Base-by-base conservation (phyloP, 176 grass and related monocot species). In the Themeda triandra region DNA sequence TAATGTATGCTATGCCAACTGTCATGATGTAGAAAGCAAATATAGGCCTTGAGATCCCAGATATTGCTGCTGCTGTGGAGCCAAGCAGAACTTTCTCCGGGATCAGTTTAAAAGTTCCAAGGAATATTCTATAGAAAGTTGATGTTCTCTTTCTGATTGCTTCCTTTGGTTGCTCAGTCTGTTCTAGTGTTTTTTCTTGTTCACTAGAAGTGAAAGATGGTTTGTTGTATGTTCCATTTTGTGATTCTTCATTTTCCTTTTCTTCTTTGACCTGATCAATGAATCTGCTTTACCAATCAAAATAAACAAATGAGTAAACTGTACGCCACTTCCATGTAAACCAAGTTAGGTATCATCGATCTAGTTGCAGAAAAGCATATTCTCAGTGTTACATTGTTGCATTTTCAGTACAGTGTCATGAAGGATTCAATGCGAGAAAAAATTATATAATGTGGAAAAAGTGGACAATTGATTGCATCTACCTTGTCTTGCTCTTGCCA, bases 11-110 rank as follows among this genome's bases (percentile, higher is more conserved):
- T 29, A 90, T 44, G 49, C 82, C 92, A 46, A 93, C 81, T 45
- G 92, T 93, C 74, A 93, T 93, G 77, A 93, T 93, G 28, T 31
- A 90, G 71, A 53, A 93, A 68, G 82, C 92, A 76, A 93, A 93
- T 60, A 93, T 25, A 37, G 92, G 92, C 53, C 82, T 90, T 6
- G 92, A 93, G 51, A 93, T 66, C 68, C 92, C 92, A 72, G 92
- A 90, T 60, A 93, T 46, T 33, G 92, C 92, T 59, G 92, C 92
- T 88, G 85, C 92, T 60, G 83, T 66, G 40, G 92, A 93, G 29
- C 92, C 92, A 23, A 90, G 10, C 33, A 85, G 68, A 69, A 87
- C 39, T 79, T 90, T 93, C 73, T 74, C 88, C 0, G 79, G 85
- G 23, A 76, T 35, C 49, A 76, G 71, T 82, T 82, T 87, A 59